Percentiles rank a stretch among this genome's conserved stretches.
These are phyloP conservation scores for Dianthus caryophyllus DNA, from an alignment of 148 eudicot genomes.

Conservation along the genomic window DNA sequence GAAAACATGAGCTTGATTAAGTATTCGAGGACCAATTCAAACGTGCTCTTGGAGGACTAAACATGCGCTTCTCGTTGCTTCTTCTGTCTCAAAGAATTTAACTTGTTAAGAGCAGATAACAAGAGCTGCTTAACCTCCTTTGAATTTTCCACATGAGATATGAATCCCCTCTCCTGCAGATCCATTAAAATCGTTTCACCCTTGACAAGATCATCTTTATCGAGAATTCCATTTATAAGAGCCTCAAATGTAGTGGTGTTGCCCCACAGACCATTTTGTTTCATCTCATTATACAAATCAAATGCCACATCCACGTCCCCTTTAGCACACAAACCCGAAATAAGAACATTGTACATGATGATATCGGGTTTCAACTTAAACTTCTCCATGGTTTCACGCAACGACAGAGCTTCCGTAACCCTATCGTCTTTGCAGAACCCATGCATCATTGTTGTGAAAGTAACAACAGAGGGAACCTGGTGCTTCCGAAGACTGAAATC, in stretches of 20 bases:
- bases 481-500: conserved; percentile 50
- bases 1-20: background rate
- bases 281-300: conserved; percentile 71
- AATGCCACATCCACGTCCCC: conserved; percentile 52
- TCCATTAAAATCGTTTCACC: conserved; percentile 56
- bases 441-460: conserved; percentile 80
- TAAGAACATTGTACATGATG: conserved; percentile 68
- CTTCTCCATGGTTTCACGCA: conserved; percentile 47
- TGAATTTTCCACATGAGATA: conserved; percentile 31
- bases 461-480: conserved; percentile 57
- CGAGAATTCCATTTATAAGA: conserved; percentile 44
- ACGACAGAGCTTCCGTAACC: conserved; percentile 44
- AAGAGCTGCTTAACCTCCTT: conserved; percentile 32
- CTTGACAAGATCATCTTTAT: conserved; percentile 29
- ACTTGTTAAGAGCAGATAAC: conserved; percentile 39
- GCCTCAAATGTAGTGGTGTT: conserved; percentile 51
- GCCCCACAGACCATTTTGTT: conserved; percentile 53
- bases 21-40: background rate
- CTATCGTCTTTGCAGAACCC: conserved; percentile 53
- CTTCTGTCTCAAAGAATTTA: conserved; percentile 37
- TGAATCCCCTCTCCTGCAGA: conserved; percentile 57
- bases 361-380: conserved; percentile 57
- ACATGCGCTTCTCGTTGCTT: conserved; percentile 5
- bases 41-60: background rate
- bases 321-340: conserved; percentile 47